Conservation (phyloP, 164 flowering plant species). For the Magnolia kwangsiensis region DNA sequence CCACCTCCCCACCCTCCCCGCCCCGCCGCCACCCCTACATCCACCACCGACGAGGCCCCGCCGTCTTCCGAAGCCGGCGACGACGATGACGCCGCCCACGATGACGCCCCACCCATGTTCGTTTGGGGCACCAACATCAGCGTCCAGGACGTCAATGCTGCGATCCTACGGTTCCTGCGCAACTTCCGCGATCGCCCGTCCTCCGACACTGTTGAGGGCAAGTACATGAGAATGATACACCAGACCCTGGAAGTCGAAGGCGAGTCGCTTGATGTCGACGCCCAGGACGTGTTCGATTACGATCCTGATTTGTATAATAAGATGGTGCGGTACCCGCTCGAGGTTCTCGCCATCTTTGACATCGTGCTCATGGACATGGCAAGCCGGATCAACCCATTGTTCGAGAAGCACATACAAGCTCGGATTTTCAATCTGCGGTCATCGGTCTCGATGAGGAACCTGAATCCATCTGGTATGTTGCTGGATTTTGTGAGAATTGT, state of each 20-base stretch:
- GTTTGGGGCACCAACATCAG: slow-evolving; percentile 99
- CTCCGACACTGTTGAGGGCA: slow-evolving; percentile 45
- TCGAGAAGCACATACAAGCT: slow-evolving; percentile 87
- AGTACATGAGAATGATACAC: slow-evolving; percentile 64
- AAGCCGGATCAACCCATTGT: slow-evolving; percentile 48
- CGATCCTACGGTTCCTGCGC: slow-evolving; percentile 70
- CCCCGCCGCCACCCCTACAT: slow-evolving; percentile 42
- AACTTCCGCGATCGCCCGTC: slow-evolving; percentile 48
- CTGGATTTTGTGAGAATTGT: not conserved
- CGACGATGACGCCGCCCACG: slow-evolving; percentile 33
- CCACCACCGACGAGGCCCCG: slow-evolving; percentile 43
- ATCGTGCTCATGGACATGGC: slow-evolving; percentile 92
- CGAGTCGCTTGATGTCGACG: slow-evolving; percentile 83
- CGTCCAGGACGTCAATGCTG: slow-evolving; percentile 82
- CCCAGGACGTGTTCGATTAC: slow-evolving; percentile 70
- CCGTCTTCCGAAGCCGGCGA: slow-evolving; percentile 61
- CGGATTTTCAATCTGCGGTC: slow-evolving; percentile 72
- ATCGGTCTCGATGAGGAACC: slow-evolving; percentile 78
- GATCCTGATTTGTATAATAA: slow-evolving; percentile 76
- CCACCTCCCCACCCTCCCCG: slow-evolving; percentile 30
- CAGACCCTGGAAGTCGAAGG: slow-evolving; percentile 73
- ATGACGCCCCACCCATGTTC: slow-evolving; percentile 63
- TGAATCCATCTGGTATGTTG: slow-evolving; percentile 86
- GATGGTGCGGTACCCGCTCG: slow-evolving; percentile 92
- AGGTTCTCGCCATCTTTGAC: slow-evolving; percentile 94